Conservation (phyloP, 768 basidiomycete species). For the Russula olivacea region DNA sequence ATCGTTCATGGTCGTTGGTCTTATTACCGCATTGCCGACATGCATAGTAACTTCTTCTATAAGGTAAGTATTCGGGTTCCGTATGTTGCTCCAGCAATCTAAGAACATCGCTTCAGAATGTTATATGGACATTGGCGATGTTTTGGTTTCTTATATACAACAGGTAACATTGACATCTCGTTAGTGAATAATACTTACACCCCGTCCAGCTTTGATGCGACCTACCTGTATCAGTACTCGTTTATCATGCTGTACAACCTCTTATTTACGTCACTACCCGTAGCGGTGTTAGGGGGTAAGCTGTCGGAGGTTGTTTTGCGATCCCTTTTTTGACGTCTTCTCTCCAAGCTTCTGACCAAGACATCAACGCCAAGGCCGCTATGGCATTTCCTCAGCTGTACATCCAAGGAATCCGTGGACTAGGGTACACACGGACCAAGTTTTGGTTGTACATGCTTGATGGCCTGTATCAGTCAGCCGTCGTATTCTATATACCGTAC, state of each 20-base stretch:
- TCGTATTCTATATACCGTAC: slow-evolving; percentile 85
- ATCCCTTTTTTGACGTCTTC: slow-evolving; percentile 12
- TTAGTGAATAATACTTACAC: slow-evolving; percentile 20
- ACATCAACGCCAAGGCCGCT: slow-evolving; percentile 83
- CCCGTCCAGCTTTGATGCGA: slow-evolving; percentile 74
- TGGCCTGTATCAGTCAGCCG: slow-evolving; percentile 86
- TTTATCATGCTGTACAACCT: slow-evolving; percentile 90
- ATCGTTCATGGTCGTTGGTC: slow-evolving; percentile 97
- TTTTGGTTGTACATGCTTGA: slow-evolving; percentile 97
- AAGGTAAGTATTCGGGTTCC: slow-evolving; percentile 51
- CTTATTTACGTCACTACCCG: slow-evolving; percentile 89
- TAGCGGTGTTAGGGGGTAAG: slow-evolving; percentile 83
- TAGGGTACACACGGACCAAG: slow-evolving; percentile 86
- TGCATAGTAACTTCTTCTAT: slow-evolving; percentile 98
- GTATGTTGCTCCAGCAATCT: slow-evolving; percentile 12
- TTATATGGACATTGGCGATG: slow-evolving; percentile 88
- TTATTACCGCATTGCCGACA: slow-evolving; percentile 91
- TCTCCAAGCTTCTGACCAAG: slow-evolving; percentile 82
- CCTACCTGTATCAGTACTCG: slow-evolving; percentile 92
- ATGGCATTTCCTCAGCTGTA: slow-evolving; percentile 95
- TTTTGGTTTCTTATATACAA: slow-evolving; percentile 95
- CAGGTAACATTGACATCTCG: slow-evolving; percentile 43
- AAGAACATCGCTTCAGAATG: slow-evolving; percentile 46
- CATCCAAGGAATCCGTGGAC: slow-evolving; percentile 84
- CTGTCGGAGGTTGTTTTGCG: background rate